phyloP scores from a whole-genome alignment of 345 rosid genomes.

The Abelmoschus esculentus region DNA sequence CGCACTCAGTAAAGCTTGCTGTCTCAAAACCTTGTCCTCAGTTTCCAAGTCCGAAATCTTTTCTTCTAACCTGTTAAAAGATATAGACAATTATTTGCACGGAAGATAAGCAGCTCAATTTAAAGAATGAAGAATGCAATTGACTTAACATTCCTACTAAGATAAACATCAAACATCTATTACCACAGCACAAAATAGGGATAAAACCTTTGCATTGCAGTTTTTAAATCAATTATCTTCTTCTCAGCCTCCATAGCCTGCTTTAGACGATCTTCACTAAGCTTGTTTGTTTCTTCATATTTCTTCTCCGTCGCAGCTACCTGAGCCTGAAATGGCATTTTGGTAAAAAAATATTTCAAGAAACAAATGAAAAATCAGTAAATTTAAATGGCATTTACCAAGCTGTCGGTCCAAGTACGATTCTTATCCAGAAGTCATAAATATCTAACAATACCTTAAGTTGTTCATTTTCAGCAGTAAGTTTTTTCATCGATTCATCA shows the following conservation, averaged over 20 bases:
- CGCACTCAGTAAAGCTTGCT: not conserved
- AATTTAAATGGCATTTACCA: not conserved
- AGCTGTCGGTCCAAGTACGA: not conserved
- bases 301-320: conserved; percentile 16
- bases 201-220: conserved; percentile 67
- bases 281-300: conserved; percentile 56
- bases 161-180: not conserved
- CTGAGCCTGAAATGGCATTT: conserved; percentile 33
- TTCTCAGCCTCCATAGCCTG: conserved; percentile 74
- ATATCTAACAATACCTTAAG: not conserved
- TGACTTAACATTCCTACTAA: not conserved
- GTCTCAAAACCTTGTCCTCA: not conserved
- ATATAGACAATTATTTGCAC: not conserved
- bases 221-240: conserved; percentile 77
- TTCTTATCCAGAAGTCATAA: not conserved
- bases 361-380: not conserved
- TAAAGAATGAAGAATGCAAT: not conserved
- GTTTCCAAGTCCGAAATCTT: not conserved
- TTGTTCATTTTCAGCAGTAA: not conserved
- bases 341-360: not conserved
- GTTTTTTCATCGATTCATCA: conserved; percentile 33
- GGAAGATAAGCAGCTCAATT: not conserved
- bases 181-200: not conserved
- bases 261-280: conserved; percentile 70
- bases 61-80: conserved; percentile 38